Evolutionary conservation across 163 green algal species (phyloP).

Genomic region (Scenedesmus sp.): DNA sequence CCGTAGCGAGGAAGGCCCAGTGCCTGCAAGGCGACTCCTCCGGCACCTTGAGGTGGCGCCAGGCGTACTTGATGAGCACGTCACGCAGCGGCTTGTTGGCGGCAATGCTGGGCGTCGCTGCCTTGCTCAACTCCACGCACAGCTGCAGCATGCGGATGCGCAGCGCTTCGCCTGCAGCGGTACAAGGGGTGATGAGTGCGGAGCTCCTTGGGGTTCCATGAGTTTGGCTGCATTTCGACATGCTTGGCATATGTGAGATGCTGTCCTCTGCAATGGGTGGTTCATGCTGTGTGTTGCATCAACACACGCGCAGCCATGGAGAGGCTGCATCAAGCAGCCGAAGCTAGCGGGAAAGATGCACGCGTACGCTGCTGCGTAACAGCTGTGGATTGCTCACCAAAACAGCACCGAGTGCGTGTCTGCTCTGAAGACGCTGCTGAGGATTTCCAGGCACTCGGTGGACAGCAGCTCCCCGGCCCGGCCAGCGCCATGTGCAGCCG

Average conservation of each 20-base stretch:
- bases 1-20: constrained; percentile 46
- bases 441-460: constrained; percentile 43
- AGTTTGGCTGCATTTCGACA: neutral
- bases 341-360: no score
- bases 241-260: no score
- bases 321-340: neutral
- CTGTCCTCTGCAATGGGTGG: no score
- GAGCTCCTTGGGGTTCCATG: neutral
- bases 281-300: neutral
- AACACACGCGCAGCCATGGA: no score
- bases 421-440: constrained; percentile 43
- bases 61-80: constrained; percentile 91
- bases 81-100: constrained; percentile 30
- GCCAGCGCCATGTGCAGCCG: constrained; percentile 45
- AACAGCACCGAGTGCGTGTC: constrained; percentile 25
- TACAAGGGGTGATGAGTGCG: neutral
- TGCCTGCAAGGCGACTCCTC: constrained; percentile 69
- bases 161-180: constrained; percentile 55
- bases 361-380: neutral
- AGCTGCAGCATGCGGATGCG: constrained; percentile 68
- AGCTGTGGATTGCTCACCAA: neutral
- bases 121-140: constrained; percentile 63
- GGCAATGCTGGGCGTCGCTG: constrained; percentile 26
- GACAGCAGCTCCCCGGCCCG: constrained; percentile 48
- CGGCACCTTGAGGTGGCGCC: constrained; percentile 88